Evolutionary conservation across 2,329 filamentous ascomycete species (phyloP), one percentile per base, ranked within the genome.

Genomic region (Podosphaera fusca): DNA sequence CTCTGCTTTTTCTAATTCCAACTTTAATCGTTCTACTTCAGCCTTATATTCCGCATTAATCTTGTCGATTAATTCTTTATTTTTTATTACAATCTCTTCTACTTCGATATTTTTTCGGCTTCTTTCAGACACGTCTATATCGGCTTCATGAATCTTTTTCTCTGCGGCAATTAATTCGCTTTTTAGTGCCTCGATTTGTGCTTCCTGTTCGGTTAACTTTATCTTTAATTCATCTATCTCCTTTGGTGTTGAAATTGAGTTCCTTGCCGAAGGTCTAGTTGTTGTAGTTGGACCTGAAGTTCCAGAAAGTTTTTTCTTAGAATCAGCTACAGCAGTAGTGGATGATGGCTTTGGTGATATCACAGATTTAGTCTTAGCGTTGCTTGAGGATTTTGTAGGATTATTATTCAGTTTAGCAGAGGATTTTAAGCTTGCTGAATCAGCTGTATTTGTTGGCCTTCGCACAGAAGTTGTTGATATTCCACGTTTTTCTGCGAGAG

Each of bases 141-240:
- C 73, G 29, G 82, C 71, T 61, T 77, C 73, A 1, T 72, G 65
- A 56, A 82, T 72, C 63, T 75, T 80, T 55, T 74, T 74, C 63
- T 80, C 71, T 0, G 76, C 78, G 7, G 73, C 68, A 58, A 73
- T 69, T 54, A 82, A 73, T 62, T 82, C 75, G 4, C 71, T 70
- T 66, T 77, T 79, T 35, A 82, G 72, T 10, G 74, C 68, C 56
- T 75, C 72, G 8, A 82, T 75, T 63, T 80, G 76, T 5, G 72
- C 67, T 63, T 82, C 78, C 60, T 77, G 79, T 36, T 77, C 73
- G 3, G 72, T 70, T 30, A 83, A 70, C 67, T 81, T 80, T 6
- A 71, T 67, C 69, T 79, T 82, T 49, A 83, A 71, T 51, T 78
- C 74, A 55, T 82, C 79, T 2, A 78, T 69, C 63, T 79, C 78